Evolutionary conservation across 129 eudicot species (phyloP).

Genomic region (Glebionis coronaria): DNA sequence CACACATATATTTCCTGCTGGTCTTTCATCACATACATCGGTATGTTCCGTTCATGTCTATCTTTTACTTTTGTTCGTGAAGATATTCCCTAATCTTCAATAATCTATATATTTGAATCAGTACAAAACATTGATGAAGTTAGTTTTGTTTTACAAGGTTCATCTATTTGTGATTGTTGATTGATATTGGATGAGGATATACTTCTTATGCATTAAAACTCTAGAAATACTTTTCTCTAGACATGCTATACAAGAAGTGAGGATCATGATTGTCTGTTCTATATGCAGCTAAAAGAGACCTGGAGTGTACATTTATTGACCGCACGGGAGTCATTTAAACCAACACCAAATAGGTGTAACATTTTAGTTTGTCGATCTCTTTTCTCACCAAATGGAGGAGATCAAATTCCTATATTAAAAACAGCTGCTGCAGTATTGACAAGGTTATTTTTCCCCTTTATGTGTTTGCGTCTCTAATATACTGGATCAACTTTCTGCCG

Average conservation of each 20-base stretch:
- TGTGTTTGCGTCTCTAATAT: slow-evolving; percentile 9
- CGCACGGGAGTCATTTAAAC: slow-evolving; percentile 27
- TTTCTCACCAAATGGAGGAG: slow-evolving; percentile 58
- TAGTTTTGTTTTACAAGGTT: background rate
- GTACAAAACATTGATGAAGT: slow-evolving; percentile 3
- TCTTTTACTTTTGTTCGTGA: background rate
- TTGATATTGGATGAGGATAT: slow-evolving; percentile 10
- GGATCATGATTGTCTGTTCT: slow-evolving; percentile 21
- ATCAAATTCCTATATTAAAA: slow-evolving; percentile 44
- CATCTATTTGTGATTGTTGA: slow-evolving; percentile 18
- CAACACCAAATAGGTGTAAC: slow-evolving; percentile 40
- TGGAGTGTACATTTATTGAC: slow-evolving; percentile 51
- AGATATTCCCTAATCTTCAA: slow-evolving; percentile 4
- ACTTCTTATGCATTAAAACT: slow-evolving; percentile 18
- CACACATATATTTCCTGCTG: slow-evolving; percentile 21
- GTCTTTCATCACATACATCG: slow-evolving; percentile 45
- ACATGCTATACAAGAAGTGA: slow-evolving; percentile 10
- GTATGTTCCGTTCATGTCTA: slow-evolving; percentile 26
- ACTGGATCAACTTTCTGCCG: slow-evolving; percentile 10
- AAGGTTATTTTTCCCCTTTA: slow-evolving; percentile 37
- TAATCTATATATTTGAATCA: background rate
- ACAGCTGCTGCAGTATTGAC: slow-evolving; percentile 49
- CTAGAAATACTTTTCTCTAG: background rate
- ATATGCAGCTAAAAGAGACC: slow-evolving; percentile 55
- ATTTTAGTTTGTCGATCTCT: slow-evolving; percentile 56